Conservation (phyloP, 257 asterid genomes). For the Solanum bulbocastanum region DNA sequence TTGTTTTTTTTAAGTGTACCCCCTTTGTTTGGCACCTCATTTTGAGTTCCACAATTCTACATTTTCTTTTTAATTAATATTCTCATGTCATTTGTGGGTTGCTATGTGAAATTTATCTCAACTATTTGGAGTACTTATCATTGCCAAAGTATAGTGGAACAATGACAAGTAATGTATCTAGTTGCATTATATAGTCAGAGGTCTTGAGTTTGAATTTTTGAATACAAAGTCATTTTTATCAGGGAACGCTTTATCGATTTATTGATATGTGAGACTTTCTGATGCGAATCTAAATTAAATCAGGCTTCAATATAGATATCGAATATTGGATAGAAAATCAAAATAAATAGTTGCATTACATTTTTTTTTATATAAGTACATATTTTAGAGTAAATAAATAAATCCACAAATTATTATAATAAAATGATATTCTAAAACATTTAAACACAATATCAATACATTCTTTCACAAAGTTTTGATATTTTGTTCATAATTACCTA, state of each 20-base stretch:
- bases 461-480: background rate
- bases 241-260: no score
- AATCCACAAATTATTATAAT: background rate
- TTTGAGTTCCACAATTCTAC: slow-evolving; percentile 12
- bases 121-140: background rate
- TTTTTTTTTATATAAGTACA: no score
- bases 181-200: background rate
- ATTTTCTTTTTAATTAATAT: background rate
- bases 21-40: slow-evolving; percentile 18
- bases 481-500: background rate
- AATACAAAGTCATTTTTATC: rapidly evolving
- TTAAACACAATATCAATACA: background rate
- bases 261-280: no score
- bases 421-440: background rate
- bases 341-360: no score
- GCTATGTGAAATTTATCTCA: slow-evolving; percentile 7
- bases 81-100: background rate
- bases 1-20: slow-evolving; percentile 10
- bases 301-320: rapidly evolving
- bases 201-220: no score
- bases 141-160: background rate
- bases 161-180: no score
- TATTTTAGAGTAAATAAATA: background rate
- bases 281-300: no score
- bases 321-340: rapidly evolving